Evolutionary conservation across 2,329 filamentous ascomycete genomes (phyloP), one percentile per base, ranked within the genome.

Genomic region (Aureobasidium uvarum): DNA sequence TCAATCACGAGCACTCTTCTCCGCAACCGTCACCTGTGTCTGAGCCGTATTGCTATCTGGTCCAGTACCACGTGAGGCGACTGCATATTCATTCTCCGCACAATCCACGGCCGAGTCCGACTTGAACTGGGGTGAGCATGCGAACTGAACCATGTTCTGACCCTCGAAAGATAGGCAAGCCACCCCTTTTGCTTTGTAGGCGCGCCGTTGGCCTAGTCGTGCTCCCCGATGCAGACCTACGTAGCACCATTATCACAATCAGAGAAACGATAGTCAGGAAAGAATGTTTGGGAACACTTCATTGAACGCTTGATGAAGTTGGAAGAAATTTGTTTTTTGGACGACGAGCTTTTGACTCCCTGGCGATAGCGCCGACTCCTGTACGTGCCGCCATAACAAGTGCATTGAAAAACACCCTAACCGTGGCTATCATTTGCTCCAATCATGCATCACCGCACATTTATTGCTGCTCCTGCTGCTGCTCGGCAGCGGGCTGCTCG

Each of bases 401-500:
- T 65, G 63, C 63, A 65, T 41, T 59, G 54, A 59, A 65, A 43
- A 65, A 65, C 52, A 58, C 45, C 63, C 62, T 54, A 58, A 64
- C 62, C 62, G 52, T 64, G 62, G 48, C 62, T 56, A 45, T 55
- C 62, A 64, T 64, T 52, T 51, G 43, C 63, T 51, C 52, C 54
- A 50, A 50, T 65, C 63, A 65, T 65, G 65, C 66, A 58, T 56
- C 59, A 68, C 65, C 39, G 56, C 39, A 51, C 59, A 65, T 56
- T 52, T 68, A 68, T 66, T 67, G 63, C 68, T 71, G 64, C 58
- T 67, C 66, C 59, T 67, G 55, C 67, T 66, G 54, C 67, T 65
- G 67, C 75, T 82, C 80, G 76, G 82, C 79, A 71, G 73, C 80
- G 71, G 71, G 74, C 74, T 79, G 79, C 66, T 73, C 80, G 70